A percentile compares a stretch with the other conserved stretches of the same genome.
Conservation (phyloP, 2,329 filamentous ascomycete genomes). For the Samsoniella hepiali region DNA sequence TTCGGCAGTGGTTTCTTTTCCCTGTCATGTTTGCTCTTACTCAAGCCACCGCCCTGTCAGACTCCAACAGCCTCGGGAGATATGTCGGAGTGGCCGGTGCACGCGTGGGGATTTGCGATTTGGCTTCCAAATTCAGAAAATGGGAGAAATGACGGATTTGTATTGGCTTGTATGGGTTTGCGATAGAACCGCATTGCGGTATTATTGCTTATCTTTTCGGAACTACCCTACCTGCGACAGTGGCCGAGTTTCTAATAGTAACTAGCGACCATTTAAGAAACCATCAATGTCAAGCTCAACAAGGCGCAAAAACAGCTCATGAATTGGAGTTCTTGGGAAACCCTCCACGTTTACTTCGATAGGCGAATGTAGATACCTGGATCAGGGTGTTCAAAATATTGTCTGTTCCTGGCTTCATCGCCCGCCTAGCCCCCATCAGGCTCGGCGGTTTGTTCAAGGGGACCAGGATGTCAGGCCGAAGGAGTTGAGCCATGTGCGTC, state of each 20-base stretch:
- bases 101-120: neutral
- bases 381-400: neutral
- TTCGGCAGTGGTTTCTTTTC: neutral
- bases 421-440: neutral
- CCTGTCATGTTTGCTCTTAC: neutral
- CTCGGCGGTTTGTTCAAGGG: neutral
- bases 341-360: neutral
- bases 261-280: neutral
- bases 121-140: neutral
- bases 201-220: neutral
- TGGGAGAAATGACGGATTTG: neutral
- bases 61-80: neutral
- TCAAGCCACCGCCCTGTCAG: neutral
- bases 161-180: neutral
- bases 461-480: neutral
- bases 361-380: neutral
- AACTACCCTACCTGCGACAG: neutral
- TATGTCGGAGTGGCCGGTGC: neutral
- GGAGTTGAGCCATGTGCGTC: neutral
- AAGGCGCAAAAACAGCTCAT: neutral
- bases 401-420: neutral
- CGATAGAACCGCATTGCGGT: neutral
- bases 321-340: neutral
- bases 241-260: neutral
- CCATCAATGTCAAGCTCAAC: neutral